phyloP scores from a whole-genome alignment of 2,329 filamentous ascomycete species.

The Diaporthe humulicola region DNA sequence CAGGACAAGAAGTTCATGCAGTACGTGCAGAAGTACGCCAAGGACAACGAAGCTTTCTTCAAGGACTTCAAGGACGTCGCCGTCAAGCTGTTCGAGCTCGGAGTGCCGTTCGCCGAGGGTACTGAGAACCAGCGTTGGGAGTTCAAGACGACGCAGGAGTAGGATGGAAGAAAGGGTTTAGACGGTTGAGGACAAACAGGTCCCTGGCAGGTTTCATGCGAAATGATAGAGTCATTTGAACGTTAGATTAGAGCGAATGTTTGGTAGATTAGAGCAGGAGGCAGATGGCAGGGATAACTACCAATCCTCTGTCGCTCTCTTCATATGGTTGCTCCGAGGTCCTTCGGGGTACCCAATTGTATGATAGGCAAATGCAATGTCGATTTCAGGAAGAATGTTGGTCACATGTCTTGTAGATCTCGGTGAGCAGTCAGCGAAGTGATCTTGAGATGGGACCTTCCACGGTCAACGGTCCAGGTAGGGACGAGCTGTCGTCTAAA shows the following conservation, averaged over 20 bases:
- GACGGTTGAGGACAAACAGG: background rate
- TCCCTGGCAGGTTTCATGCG: background rate
- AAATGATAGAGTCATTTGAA: background rate
- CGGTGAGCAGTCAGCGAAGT: background rate
- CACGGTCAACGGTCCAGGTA: background rate
- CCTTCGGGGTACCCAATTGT: background rate
- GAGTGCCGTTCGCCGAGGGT: conserved; percentile 85
- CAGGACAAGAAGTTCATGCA: conserved; percentile 89
- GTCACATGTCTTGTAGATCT: background rate
- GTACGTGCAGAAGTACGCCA: conserved; percentile 88
- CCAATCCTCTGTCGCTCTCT: background rate
- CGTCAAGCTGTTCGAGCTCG: conserved; percentile 90
- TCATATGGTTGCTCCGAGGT: background rate
- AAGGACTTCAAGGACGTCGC: conserved; percentile 88
- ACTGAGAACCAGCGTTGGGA: conserved; percentile 67
- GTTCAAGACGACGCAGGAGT: conserved; percentile 70
- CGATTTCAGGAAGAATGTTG: background rate
- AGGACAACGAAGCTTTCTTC: conserved; percentile 93
- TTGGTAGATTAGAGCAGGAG: background rate
- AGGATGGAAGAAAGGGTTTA: background rate
- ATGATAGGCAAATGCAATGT: conserved; percentile 1
- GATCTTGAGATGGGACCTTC: background rate
- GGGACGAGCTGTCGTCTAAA: conserved; percentile 3
- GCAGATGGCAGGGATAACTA: background rate
- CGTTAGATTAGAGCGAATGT: conserved; percentile 1